Evolutionary conservation across 2,329 filamentous ascomycete species (phyloP).

Genomic region (Penicillium sp.): DNA sequence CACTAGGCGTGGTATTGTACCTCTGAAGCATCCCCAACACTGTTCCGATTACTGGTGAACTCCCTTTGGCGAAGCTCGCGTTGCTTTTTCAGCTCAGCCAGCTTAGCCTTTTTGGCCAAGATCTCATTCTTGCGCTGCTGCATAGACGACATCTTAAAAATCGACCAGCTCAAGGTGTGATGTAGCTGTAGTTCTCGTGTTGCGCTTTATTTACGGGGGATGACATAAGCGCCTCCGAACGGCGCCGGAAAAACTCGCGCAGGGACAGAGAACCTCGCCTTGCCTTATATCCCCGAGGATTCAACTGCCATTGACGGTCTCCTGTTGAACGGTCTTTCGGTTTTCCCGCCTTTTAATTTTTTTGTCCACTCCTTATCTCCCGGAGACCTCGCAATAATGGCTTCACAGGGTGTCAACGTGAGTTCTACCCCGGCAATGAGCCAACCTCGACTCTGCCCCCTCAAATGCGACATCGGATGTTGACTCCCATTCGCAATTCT

Average conservation of each 20-base stretch:
- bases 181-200: constrained; percentile 13
- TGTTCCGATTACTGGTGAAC: constrained; percentile 67
- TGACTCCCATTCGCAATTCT: constrained; percentile 20
- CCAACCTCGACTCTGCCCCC: constrained; percentile 11
- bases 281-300: constrained; percentile 25
- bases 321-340: constrained; percentile 32
- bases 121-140: constrained; percentile 92
- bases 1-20: constrained; percentile 48
- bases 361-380: constrained; percentile 36
- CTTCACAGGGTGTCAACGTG: constrained; percentile 69
- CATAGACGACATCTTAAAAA: constrained; percentile 35
- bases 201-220: constrained; percentile 33
- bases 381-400: constrained; percentile 55
- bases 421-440: constrained; percentile 27
- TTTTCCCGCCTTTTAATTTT: constrained; percentile 24
- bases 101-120: constrained; percentile 91
- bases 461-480: constrained; percentile 19
- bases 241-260: constrained; percentile 45
- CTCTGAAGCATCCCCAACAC: constrained; percentile 68
- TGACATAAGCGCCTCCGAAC: constrained; percentile 39
- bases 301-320: constrained; percentile 40
- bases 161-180: constrained; percentile 5
- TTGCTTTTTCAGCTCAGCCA: constrained; percentile 92
- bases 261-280: constrained; percentile 37
- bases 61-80: constrained; percentile 80